Evolutionary conservation across 352 stramenopile genomes (phyloP), one percentile per base, ranked within the genome.

Genomic region (Phytophthora syringae): DNA sequence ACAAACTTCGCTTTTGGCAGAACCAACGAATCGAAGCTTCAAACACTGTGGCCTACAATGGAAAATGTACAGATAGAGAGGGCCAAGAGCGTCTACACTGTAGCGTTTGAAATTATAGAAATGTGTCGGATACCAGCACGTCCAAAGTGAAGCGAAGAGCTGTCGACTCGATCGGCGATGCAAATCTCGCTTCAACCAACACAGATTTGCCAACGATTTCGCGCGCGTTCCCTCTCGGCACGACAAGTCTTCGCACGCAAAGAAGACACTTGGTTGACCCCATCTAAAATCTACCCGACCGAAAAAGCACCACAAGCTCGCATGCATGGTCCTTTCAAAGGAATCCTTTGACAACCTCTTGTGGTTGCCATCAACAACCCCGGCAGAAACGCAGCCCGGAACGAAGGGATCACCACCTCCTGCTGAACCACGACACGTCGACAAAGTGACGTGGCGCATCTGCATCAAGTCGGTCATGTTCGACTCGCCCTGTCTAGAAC

Each of bases 361-460:
- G n/a, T n/a, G n/a, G n/a, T n/a, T n/a, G n/a, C n/a, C n/a, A n/a
- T n/a, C n/a, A n/a, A n/a, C n/a, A n/a, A n/a, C n/a, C n/a, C n/a
- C n/a, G n/a, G n/a, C n/a, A 49, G 34, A 37, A 52, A 52, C 39
- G 37, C 28, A 59, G 39, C 20, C 28, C 20, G 13, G 32, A 32
- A 52, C 37, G 44, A 44, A 56, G 49, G 57, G 56, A 49, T 67
- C 63, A 72, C 63, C 49, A 61, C 63, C n/a, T n/a, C n/a, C 60
- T 73, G 60, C 52, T 70, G 18, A 12, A 36, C 37, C 24, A 70
- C 37, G 53, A 66, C 60, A 20, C 54, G 48, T 43, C 64, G 28
- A 60, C 48, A n/a, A n/a, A n/a, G n/a, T 45, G 60, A 70, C 51
- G 64, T 66, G 54, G 63, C 63, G 51, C 57, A 67, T 59, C 50